A percentile compares a stretch with the other conserved stretches of the same genome.
Evolutionary conservation across 208 protist species (phyloP).

Genomic region (Trypanosoma lewisi): DNA sequence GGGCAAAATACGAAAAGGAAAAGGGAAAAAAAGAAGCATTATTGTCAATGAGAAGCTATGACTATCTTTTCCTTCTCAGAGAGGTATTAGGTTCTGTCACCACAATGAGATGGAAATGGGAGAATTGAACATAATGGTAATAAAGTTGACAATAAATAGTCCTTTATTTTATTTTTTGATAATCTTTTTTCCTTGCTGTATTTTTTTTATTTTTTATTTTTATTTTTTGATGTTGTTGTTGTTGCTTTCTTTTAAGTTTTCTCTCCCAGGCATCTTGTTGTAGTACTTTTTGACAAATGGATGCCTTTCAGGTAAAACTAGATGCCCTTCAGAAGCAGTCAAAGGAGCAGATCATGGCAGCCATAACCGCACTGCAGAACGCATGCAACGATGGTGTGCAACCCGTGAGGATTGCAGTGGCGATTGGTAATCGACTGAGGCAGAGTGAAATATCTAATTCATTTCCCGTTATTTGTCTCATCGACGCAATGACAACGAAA

Average conservation of each 20-base stretch:
- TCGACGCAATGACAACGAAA: conserved; percentile 50
- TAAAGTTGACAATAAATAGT: too few relatives aligned
- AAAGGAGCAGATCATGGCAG: conserved; percentile 59
- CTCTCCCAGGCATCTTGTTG: too few relatives aligned
- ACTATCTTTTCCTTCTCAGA: too few relatives aligned
- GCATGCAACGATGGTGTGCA: conserved; percentile 24
- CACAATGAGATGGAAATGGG: too few relatives aligned
- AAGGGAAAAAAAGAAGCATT: neutral
- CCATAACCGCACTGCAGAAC: conserved; percentile 8
- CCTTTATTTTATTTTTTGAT: neutral
- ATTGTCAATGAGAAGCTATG: neutral
- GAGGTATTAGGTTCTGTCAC: too few relatives aligned
- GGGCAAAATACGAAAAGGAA: too few relatives aligned
- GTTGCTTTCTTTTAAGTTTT: too few relatives aligned
- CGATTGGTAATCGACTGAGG: conserved; percentile 66
- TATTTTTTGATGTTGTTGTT: neutral
- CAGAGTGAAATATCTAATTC: conserved; percentile 33
- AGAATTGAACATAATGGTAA: too few relatives aligned
- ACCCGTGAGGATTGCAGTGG: conserved; percentile 52
- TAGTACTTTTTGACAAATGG: too few relatives aligned
- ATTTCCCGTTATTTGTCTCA: conserved; percentile 71
- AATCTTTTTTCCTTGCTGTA: conserved; percentile 1
- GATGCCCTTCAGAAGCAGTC: conserved; percentile 58
- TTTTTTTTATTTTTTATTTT: neutral
- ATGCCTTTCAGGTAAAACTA: conserved; percentile 43